phyloP scores from a whole-genome alignment of 805 yeast genomes.

The Wickerhamiella kurtzmanii region DNA sequence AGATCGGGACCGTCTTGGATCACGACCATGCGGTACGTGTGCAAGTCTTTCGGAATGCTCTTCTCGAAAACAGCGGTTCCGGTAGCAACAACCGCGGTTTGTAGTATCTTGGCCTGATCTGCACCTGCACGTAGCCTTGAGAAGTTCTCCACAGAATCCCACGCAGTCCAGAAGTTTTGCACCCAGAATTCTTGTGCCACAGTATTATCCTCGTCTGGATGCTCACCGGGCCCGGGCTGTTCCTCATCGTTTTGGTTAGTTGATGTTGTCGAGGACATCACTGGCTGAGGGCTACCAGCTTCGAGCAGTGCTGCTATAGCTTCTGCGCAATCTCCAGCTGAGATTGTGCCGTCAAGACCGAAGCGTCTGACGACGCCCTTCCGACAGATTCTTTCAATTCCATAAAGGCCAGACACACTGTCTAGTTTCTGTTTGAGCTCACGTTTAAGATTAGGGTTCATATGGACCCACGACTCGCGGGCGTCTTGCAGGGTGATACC shows the following conservation, averaged over 20 bases:
- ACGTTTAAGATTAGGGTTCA: slow-evolving; percentile 68
- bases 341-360: slow-evolving; percentile 75
- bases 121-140: slow-evolving; percentile 55
- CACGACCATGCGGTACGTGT: slow-evolving; percentile 74
- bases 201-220: not conserved
- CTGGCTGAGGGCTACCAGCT: slow-evolving; percentile 9
- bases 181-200: slow-evolving; percentile 55
- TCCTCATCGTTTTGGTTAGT: not conserved
- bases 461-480: slow-evolving; percentile 81
- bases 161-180: slow-evolving; percentile 53
- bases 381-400: slow-evolving; percentile 66
- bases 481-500: slow-evolving; percentile 85
- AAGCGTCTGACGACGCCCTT: slow-evolving; percentile 78
- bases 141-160: slow-evolving; percentile 46
- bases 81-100: slow-evolving; percentile 69
- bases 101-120: slow-evolving; percentile 71
- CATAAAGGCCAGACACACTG: slow-evolving; percentile 59
- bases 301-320: slow-evolving; percentile 76
- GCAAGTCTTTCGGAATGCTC: slow-evolving; percentile 59
- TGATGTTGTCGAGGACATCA: not conserved
- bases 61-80: slow-evolving; percentile 86
- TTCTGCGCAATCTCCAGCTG: slow-evolving; percentile 91
- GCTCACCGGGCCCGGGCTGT: not conserved
- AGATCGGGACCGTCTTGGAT: slow-evolving; percentile 80
- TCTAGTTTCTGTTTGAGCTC: slow-evolving; percentile 55